These are phyloP conservation scores for Coniferiporia weirii DNA, from an alignment of 1,284 basidiomycete species.

Conservation along the genomic window DNA sequence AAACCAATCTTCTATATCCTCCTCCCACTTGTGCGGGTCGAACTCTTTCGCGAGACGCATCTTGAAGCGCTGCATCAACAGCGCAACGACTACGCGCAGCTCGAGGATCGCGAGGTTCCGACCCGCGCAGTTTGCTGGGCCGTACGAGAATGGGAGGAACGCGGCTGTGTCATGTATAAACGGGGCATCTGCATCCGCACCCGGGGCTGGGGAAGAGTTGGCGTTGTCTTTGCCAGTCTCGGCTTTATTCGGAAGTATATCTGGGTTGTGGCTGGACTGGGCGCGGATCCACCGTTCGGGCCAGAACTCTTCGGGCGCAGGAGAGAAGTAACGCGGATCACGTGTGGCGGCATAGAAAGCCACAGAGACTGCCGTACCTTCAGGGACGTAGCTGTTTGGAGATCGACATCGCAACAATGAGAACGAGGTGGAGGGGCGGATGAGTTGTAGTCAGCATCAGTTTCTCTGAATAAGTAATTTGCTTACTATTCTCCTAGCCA, in stretches of 20 bases:
- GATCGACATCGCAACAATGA: no score
- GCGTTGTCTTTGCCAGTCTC: neutral
- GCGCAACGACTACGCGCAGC: conserved; percentile 25
- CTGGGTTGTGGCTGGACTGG: conserved; percentile 18
- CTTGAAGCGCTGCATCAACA: conserved; percentile 30
- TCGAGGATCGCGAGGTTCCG: conserved; percentile 31
- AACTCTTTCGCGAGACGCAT: conserved; percentile 26
- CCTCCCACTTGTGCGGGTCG: conserved; percentile 26
- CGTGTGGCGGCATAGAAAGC: conserved; percentile 44
- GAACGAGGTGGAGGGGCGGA: no score
- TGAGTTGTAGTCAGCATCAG: no score
- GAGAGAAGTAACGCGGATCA: conserved; percentile 34
- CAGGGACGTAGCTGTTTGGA: conserved; percentile 42
- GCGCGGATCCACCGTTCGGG: conserved; percentile 35
- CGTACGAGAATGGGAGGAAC: conserved; percentile 32
- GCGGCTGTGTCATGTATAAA: conserved; percentile 32
- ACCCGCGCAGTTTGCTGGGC: conserved; percentile 32
- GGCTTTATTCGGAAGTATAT: neutral
- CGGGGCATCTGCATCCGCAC: neutral
- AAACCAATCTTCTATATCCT: conserved; percentile 28
- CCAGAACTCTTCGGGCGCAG: conserved; percentile 34
- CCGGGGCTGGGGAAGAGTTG: neutral
- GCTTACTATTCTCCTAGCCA: no score
- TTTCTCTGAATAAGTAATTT: no score
- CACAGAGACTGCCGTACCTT: conserved; percentile 42